phyloP scores from a whole-genome alignment of 139 green algal genomes.

The Eudorina sp. region DNA sequence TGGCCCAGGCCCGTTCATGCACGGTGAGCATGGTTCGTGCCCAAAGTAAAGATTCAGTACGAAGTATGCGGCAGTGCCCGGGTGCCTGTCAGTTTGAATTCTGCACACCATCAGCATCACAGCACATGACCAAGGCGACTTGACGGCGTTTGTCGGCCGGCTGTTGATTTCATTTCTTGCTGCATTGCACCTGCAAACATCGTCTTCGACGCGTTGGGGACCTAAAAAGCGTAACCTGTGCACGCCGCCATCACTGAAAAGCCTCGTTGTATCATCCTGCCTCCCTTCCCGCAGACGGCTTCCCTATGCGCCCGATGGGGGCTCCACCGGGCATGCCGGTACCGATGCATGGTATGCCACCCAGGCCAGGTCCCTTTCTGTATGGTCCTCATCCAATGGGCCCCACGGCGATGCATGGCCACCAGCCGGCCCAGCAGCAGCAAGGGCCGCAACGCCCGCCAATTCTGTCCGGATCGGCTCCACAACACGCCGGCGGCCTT shows the following conservation, averaged over 20 bases:
- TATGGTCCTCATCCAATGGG: neutral
- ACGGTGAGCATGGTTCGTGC: slow-evolving; percentile 50
- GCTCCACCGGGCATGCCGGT: neutral
- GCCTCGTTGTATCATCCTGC: too few species aligned
- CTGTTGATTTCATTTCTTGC: too few species aligned
- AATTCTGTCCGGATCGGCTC: neutral
- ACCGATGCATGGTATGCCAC: slow-evolving; percentile 2
- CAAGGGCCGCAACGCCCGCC: neutral
- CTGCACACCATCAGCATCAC: too few species aligned
- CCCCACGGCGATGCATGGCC: neutral
- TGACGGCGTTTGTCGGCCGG: too few species aligned
- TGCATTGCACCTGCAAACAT: too few species aligned
- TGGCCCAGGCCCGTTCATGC: slow-evolving; percentile 26
- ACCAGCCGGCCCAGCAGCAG: neutral
- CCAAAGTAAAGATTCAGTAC: too few species aligned
- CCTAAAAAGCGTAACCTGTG: too few species aligned
- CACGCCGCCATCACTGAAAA: too few species aligned
- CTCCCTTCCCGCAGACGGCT: neutral
- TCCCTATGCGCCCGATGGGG: slow-evolving; percentile 37
- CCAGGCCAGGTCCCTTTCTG: neutral
- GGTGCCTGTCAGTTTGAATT: too few species aligned
- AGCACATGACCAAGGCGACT: too few species aligned
- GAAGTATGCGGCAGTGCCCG: too few species aligned
- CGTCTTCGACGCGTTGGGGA: too few species aligned
- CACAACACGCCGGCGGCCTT: neutral